phyloP scores from a whole-genome alignment of 2,329 filamentous ascomycete species.

The Arthrobotrys musiformis region DNA sequence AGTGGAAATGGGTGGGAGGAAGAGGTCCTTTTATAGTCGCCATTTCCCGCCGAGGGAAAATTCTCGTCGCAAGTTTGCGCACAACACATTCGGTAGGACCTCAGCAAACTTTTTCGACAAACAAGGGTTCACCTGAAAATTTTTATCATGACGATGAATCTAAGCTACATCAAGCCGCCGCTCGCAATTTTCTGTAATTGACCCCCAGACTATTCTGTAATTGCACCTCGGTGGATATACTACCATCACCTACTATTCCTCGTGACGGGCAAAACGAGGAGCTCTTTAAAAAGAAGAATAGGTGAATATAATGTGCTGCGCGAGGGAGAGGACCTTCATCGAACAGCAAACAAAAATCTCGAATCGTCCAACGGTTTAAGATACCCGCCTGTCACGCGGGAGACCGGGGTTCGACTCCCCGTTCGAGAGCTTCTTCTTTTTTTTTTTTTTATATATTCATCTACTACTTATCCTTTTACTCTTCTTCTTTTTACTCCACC shows the following conservation, averaged over 20 bases:
- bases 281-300: background rate
- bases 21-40: constrained; percentile 36
- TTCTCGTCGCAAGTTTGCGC: constrained; percentile 22
- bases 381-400: constrained; percentile 56
- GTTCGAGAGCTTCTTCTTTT: constrained; percentile 51
- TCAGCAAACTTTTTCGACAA: background rate
- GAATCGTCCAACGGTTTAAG: constrained; percentile 55
- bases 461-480: background rate
- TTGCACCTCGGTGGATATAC: background rate
- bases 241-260: no score
- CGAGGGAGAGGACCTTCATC: background rate
- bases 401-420: constrained; percentile 56
- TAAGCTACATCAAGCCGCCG: background rate
- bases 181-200: background rate
- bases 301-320: background rate
- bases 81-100: constrained; percentile 33
- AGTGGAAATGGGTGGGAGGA: constrained; percentile 1
- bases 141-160: background rate
- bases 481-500: background rate
- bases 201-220: background rate
- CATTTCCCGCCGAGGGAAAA: constrained; percentile 15
- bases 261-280: background rate
- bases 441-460: background rate
- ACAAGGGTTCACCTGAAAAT: constrained; percentile 2
- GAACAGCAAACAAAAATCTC: constrained; percentile 32